Evolutionary conservation across 2,329 filamentous ascomycete species (phyloP).

Genomic region (Sporothrix variecibatus): DNA sequence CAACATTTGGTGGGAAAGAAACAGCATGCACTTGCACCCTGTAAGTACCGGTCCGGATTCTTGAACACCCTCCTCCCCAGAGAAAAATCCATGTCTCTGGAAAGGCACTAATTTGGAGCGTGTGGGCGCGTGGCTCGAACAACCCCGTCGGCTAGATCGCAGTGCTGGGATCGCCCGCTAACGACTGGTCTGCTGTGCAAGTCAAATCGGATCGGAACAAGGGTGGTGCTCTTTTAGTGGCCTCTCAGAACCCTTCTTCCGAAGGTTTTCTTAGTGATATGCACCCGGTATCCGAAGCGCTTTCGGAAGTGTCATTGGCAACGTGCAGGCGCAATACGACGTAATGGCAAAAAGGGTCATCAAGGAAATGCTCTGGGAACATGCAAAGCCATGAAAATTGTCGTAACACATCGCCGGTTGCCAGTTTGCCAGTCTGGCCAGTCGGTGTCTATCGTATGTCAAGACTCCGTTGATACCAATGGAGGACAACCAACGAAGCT

Average conservation of each 20-base stretch:
- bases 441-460: neutral
- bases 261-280: neutral
- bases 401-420: neutral
- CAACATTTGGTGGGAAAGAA: neutral
- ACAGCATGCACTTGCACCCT: neutral
- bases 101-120: neutral
- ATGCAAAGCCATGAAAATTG: neutral
- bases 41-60: neutral
- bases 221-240: neutral
- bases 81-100: neutral
- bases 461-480: neutral
- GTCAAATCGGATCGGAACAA: conserved; percentile 8
- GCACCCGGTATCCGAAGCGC: conserved; percentile 20
- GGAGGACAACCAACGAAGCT: neutral
- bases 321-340: neutral
- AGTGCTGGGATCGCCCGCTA: conserved; percentile 17
- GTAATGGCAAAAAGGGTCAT: neutral
- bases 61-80: neutral
- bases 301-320: conserved; percentile 8
- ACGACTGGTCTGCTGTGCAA: neutral
- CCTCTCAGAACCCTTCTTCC: neutral
- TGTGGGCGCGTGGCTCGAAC: neutral
- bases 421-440: neutral
- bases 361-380: neutral
- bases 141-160: conserved; percentile 16